Conservation (phyloP, 2,329 filamentous ascomycete species). For the Drechslera avenae region DNA sequence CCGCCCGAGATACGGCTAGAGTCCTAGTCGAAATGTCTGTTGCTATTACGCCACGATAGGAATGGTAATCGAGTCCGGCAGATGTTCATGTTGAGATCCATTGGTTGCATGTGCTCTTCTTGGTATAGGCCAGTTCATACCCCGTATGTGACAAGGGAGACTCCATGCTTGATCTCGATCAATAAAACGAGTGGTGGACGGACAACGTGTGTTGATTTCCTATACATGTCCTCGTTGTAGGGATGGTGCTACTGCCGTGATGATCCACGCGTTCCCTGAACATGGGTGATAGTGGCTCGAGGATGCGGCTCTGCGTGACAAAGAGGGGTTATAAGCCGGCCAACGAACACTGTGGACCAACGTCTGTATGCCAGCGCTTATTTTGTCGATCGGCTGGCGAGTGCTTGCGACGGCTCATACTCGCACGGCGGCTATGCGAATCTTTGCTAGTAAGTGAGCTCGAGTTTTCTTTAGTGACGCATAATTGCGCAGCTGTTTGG, state of each 20-base stretch:
- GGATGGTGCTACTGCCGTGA: constrained; percentile 7
- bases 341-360: constrained; percentile 13
- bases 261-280: constrained; percentile 16
- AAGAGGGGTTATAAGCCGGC: constrained; percentile 25
- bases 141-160: too few relatives aligned
- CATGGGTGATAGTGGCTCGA: not conserved
- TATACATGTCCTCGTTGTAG: not conserved
- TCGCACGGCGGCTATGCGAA: constrained; percentile 8
- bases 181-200: too few relatives aligned
- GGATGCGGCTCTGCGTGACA: constrained; percentile 29
- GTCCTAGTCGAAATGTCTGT: not conserved
- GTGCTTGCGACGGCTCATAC: constrained; percentile 1
- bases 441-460: constrained; percentile 10
- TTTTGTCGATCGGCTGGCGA: constrained; percentile 7
- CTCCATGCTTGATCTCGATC: too few relatives aligned
- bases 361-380: constrained; percentile 18
- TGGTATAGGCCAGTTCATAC: too few relatives aligned
- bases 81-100: not conserved
- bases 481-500: not conserved
- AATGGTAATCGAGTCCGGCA: not conserved
- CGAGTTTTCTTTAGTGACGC: not conserved
- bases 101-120: not conserved
- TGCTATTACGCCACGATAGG: not conserved
- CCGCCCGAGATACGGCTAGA: constrained; percentile 12
- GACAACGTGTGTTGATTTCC: not conserved